A percentile compares a stretch with the other conserved stretches of the same genome.
Evolutionary conservation across 2,329 filamentous ascomycete genomes (phyloP).

Genomic region (Aspergillus tubingensis): DNA sequence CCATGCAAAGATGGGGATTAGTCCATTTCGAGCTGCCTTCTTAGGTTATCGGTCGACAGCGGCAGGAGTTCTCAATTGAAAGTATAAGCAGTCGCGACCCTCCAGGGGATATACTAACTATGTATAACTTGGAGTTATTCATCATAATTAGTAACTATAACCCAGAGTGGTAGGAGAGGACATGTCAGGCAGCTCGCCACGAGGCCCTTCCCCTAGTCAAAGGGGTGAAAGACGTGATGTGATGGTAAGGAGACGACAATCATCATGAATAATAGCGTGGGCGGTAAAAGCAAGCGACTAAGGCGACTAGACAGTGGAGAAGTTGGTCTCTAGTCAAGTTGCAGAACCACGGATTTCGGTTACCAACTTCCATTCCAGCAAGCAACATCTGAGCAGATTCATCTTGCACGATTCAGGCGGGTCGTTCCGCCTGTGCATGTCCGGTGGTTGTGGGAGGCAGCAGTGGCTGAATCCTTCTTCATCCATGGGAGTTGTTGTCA

Average conservation of each 20-base stretch:
- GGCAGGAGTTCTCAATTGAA: not conserved
- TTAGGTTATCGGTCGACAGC: not conserved
- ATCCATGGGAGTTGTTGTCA: not conserved
- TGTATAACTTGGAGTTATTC: too few species aligned
- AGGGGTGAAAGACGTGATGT: not conserved
- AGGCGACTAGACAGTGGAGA: constrained; percentile 31
- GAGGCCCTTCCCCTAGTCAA: not conserved
- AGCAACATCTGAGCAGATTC: not conserved
- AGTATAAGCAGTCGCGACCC: not conserved
- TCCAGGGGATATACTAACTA: not conserved
- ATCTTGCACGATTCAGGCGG: constrained; percentile 1
- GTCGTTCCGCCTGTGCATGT: not conserved
- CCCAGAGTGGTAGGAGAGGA: not conserved
- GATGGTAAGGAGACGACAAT: constrained; percentile 7
- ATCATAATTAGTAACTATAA: too few species aligned
- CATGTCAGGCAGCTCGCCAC: not conserved
- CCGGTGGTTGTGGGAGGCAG: not conserved
- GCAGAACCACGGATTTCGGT: constrained; percentile 18
- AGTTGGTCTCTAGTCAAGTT: constrained; percentile 3
- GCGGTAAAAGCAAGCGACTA: constrained; percentile 27
- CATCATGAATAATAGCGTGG: constrained; percentile 13
- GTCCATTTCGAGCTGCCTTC: not conserved
- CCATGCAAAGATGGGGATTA: not conserved
- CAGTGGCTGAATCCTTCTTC: not conserved
- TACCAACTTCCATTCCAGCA: not conserved